Base-by-base conservation (phyloP, 176 grass and related monocot genomes). In the Aegilops longissima region DNA sequence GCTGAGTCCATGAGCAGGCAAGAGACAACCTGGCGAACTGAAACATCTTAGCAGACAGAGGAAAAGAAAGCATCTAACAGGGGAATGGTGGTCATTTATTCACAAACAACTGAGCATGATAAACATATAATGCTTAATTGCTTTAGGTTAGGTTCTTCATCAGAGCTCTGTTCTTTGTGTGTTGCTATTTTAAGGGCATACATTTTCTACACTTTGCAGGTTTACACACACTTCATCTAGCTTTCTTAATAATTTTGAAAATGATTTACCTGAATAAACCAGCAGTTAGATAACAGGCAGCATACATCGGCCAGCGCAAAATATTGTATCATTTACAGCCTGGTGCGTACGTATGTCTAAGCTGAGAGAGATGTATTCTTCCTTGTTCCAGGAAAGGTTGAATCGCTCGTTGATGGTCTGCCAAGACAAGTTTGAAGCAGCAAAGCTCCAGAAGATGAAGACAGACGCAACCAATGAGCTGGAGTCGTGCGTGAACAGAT, bases 341-440 rank as follows among this genome's bases (percentile, higher is more conserved):
- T 70, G 51, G 21, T 78, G 13, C 2, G 3, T 20, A 29, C 8
- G 8, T 47, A 49, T 52, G n/a, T 68, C 12, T 63, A 36, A 73
- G 9, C 30, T 84, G 56, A 71, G 10, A 76, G 56, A 71, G 10
- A 76, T 87, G 16, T 34, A 11, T 79, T 44, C 13, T 20, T 7
- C 20, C 3, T 44, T 77, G 61, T 42, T 80, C 67, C 84, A 98
- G 96, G 92, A 98, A 88, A 87, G 90, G 69, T 77, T 95, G 92
- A 98, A 92, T 39, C 88, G 90, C 23, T 94, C 93, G 24, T 73
- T 98, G 77, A 91, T 95, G 93, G 93, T 92, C 42, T 94, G 93
- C 66, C 93, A 98, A 86, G 96, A 98, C 72, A 95, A 90, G 71
- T 98, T 94, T 79, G 93, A 98, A 87, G 78, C 84, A 49, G 88